Conservation (phyloP, 352 stramenopile species). For the Globisporangium megalacanthum region DNA sequence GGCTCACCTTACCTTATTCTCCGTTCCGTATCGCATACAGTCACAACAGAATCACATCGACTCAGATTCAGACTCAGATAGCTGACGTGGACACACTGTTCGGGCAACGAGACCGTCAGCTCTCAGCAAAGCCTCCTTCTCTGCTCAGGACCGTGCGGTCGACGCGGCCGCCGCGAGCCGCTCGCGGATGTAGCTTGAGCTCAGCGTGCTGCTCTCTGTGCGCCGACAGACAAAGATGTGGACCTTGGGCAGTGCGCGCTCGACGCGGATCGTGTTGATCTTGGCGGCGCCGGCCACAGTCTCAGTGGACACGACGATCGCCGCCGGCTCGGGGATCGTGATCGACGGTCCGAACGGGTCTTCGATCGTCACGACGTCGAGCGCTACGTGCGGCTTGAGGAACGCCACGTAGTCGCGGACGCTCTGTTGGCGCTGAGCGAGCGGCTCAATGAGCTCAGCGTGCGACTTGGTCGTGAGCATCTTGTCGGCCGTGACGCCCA, state of each 20-base stretch:
- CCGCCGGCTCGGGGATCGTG: conserved; percentile 53
- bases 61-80: too few relatives aligned
- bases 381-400: conserved; percentile 54
- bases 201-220: conserved; percentile 79
- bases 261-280: conserved; percentile 74
- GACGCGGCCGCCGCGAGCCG: conserved; percentile 32
- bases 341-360: conserved; percentile 86
- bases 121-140: too few relatives aligned
- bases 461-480: conserved; percentile 81
- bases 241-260: conserved; percentile 50
- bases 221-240: conserved; percentile 75
- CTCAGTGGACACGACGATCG: conserved; percentile 84
- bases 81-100: too few relatives aligned
- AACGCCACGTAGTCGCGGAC: conserved; percentile 58
- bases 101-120: too few relatives aligned
- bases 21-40: not conserved
- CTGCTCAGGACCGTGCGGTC: conserved; percentile 1
- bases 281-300: conserved; percentile 72
- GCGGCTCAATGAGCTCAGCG: conserved; percentile 60
- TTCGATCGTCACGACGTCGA: conserved; percentile 72
- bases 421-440: conserved; percentile 45
- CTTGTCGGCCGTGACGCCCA: conserved; percentile 74
- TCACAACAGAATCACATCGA: too few relatives aligned
- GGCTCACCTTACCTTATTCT: too few relatives aligned
- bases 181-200: conserved; percentile 77